A percentile compares a stretch with the other conserved stretches of the same genome.
phyloP scores from a whole-genome alignment of 2,329 filamentous ascomycete genomes.

The Ophiostoma fasciatum region DNA sequence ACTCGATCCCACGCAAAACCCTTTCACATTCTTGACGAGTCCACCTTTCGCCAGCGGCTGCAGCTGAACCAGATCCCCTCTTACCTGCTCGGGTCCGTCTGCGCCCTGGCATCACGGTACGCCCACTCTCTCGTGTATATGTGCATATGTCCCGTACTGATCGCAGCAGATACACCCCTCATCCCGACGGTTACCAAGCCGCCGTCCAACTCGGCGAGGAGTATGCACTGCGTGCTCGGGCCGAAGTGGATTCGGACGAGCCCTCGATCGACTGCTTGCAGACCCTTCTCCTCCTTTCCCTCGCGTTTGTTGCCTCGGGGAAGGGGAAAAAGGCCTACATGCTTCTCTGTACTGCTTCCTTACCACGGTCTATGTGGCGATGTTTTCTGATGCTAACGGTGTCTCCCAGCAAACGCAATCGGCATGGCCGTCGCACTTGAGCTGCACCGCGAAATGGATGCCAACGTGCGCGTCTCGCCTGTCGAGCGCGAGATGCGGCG shows the following conservation, averaged over 20 bases:
- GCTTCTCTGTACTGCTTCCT: constrained; percentile 49
- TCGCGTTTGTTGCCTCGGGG: constrained; percentile 62
- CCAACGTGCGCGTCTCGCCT: constrained; percentile 43
- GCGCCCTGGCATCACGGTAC: constrained; percentile 48
- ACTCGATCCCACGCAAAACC: constrained; percentile 66
- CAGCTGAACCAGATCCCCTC: constrained; percentile 50
- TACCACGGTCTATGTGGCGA: no score
- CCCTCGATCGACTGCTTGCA: constrained; percentile 68
- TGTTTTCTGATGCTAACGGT: no score
- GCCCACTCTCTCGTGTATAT: no score
- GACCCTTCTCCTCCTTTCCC: constrained; percentile 57
- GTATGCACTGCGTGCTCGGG: constrained; percentile 54
- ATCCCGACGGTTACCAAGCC: constrained; percentile 51
- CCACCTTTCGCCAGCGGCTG: constrained; percentile 54
- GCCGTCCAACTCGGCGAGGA: constrained; percentile 56
- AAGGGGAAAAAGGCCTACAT: constrained; percentile 78
- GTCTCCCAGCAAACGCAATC: constrained; percentile 56
- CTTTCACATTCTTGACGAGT: constrained; percentile 68
- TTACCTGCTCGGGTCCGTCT: constrained; percentile 41
- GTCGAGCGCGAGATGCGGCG: constrained; percentile 62
- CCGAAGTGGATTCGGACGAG: constrained; percentile 63
- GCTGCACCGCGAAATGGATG: constrained; percentile 60
- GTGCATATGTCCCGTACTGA: no score
- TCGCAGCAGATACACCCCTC: constrained; percentile 60
- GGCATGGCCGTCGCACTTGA: constrained; percentile 76